Evolutionary conservation across 345 rosid species (phyloP).

Genomic region (Carallia pectinifolia): DNA sequence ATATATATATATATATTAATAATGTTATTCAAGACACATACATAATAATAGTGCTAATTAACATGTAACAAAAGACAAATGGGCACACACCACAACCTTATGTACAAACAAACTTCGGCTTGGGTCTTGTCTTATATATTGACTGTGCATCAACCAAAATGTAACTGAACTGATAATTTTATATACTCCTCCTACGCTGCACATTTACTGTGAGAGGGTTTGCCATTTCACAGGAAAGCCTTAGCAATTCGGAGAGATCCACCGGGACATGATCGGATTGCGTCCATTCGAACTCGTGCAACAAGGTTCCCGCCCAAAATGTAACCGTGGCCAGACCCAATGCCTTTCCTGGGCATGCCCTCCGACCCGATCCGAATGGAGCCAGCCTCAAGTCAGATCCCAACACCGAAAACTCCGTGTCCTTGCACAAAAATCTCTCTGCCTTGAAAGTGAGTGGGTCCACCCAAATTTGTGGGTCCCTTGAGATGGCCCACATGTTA

Average conservation of each 20-base stretch:
- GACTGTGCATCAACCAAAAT: not conserved
- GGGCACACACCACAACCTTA: too few species aligned
- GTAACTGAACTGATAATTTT: not conserved
- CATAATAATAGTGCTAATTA: too few species aligned
- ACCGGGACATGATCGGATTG: conserved; percentile 29
- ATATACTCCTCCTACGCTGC: conserved; percentile 25
- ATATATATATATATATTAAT: too few species aligned
- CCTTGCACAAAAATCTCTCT: conserved; percentile 34
- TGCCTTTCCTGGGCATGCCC: conserved; percentile 52
- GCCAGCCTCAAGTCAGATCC: conserved; percentile 53
- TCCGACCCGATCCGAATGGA: conserved; percentile 57
- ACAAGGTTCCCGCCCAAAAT: conserved; percentile 40
- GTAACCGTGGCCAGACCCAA: conserved; percentile 45
- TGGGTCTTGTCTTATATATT: too few species aligned
- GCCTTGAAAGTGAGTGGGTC: conserved; percentile 43
- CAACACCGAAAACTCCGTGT: conserved; percentile 32
- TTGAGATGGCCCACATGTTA: conserved; percentile 62
- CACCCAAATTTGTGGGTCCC: conserved; percentile 46
- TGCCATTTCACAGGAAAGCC: conserved; percentile 53
- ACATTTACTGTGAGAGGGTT: conserved; percentile 39
- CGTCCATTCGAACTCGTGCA: conserved; percentile 52
- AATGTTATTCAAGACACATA: too few species aligned
- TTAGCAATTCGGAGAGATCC: conserved; percentile 42
- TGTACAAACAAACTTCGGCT: too few species aligned
- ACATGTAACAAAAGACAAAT: too few species aligned